Conservation (phyloP, 2,329 filamentous ascomycete species). For the Dryadomyces quercivorus region DNA sequence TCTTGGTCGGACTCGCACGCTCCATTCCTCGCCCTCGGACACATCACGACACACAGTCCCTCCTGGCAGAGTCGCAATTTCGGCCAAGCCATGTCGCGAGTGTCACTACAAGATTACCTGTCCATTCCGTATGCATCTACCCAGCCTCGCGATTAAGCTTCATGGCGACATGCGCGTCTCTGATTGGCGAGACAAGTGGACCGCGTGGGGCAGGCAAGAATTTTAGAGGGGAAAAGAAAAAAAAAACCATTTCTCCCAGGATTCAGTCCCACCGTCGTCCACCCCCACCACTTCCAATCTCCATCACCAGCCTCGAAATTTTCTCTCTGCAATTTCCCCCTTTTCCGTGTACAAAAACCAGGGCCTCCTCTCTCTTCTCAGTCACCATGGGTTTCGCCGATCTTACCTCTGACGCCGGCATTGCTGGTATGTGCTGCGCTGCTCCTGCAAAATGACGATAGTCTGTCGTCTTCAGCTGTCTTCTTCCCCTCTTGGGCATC, state of each 20-base stretch:
- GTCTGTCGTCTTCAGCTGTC: background rate
- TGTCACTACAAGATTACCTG: too few species aligned
- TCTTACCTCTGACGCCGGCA: slow-evolving; percentile 17
- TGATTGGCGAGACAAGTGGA: background rate
- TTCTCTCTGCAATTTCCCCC: slow-evolving; percentile 3
- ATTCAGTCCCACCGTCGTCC: slow-evolving; percentile 2
- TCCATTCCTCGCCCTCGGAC: too few species aligned
- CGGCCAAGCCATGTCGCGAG: too few species aligned
- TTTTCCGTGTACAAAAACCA: slow-evolving; percentile 2
- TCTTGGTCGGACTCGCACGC: too few species aligned
- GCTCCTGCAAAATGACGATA: background rate
- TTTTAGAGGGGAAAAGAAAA: slow-evolving; percentile 1
- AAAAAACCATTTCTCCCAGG: slow-evolving; percentile 5
- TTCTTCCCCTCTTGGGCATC: background rate
- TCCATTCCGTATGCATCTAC: background rate
- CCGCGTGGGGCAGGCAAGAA: background rate
- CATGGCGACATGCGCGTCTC: background rate
- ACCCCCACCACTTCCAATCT: slow-evolving; percentile 8
- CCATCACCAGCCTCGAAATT: slow-evolving; percentile 6
- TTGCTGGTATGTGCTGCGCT: slow-evolving; percentile 14
- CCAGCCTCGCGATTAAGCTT: background rate
- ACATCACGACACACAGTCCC: too few species aligned
- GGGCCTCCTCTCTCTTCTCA: background rate
- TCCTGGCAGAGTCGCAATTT: too few species aligned
- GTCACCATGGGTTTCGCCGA: slow-evolving; percentile 18